Evolutionary conservation across 1,139 yeast genomes (phyloP), one percentile per base, ranked within the genome.

Genomic region (Meyerozyma elateridarum): DNA sequence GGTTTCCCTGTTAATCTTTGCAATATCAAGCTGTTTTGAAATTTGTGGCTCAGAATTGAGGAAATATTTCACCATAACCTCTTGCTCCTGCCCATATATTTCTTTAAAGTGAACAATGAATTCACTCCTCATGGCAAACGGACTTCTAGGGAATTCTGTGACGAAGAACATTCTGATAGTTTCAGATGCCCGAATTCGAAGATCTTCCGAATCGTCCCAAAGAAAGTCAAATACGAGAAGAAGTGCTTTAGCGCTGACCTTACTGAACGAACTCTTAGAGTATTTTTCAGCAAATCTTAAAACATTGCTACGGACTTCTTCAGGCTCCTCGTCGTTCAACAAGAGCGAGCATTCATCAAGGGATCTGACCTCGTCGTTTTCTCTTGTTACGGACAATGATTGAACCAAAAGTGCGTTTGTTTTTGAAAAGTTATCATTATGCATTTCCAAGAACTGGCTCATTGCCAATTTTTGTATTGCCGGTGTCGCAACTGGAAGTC

Each of bases 191-290:
- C 47, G 17, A 1, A 44, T 39, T 43, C 83, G 56, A 8, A 77
- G 58, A 7, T 59, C 69, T 6, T 62, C 68, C 40, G 79, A 85
- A 46, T 82, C 91, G 50, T 83, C 93, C 32, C 65, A 60, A 11
- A 79, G 51, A 37, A 62, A 70, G 11, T 52, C 46, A 38, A 60
- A 65, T 1, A 75, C 45, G 8, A 51, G 39, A 12, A 64, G 43
- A 4, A 36, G 14, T 2, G 50, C 47, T n/a, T 38, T 28, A 3
- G 36, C 30, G 3, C 20, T 8, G 16, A 19, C 13, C 13, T 22
- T n/a, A 19, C 35, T 33, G 3, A 29, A 15, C 14, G 14, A 70
- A 51, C 32, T n/a, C n/a, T n/a, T n/a, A n/a, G n/a, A n/a, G n/a
- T n/a, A n/a, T n/a, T n/a, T n/a, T n/a, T n/a, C n/a, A n/a, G n/a